phyloP scores from a whole-genome alignment of 169 alveolate species.

The Theileria sp. region DNA sequence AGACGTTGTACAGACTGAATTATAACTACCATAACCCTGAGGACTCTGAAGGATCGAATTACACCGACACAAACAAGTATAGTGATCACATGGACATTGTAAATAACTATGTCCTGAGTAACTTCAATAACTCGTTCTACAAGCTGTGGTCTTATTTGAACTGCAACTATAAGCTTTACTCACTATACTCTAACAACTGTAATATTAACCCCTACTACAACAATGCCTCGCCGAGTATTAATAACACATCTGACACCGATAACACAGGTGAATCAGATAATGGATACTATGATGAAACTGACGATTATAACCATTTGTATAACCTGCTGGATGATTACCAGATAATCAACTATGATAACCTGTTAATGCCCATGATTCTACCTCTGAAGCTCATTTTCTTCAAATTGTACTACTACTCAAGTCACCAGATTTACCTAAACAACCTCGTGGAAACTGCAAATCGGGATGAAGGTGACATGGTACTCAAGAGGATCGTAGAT shows the following conservation, averaged over 20 bases:
- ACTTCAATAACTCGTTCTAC: slow-evolving; percentile 38
- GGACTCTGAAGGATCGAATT: background rate
- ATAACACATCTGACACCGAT: background rate
- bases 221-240: background rate
- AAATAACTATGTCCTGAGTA: slow-evolving; percentile 6
- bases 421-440: slow-evolving; percentile 28
- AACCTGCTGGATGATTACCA: slow-evolving; percentile 8
- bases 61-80: background rate
- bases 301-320: slow-evolving; percentile 9
- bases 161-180: slow-evolving; percentile 33
- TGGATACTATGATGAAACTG: slow-evolving; percentile 1
- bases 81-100: slow-evolving; percentile 16
- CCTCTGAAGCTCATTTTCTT: slow-evolving; percentile 41
- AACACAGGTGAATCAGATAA: background rate
- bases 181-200: slow-evolving; percentile 8
- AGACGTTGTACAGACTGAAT: slow-evolving; percentile 18
- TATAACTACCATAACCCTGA: slow-evolving; percentile 15
- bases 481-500: slow-evolving; percentile 23
- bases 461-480: background rate
- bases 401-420: slow-evolving; percentile 21
- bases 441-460: background rate
- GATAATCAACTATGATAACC: slow-evolving; percentile 12
- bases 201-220: slow-evolving; percentile 4
- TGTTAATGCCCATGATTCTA: slow-evolving; percentile 31
- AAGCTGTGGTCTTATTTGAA: slow-evolving; percentile 54